Evolutionary conservation across 2,329 filamentous ascomycete species (phyloP), one percentile per base, ranked within the genome.

Genomic region (Neurospora sp.): DNA sequence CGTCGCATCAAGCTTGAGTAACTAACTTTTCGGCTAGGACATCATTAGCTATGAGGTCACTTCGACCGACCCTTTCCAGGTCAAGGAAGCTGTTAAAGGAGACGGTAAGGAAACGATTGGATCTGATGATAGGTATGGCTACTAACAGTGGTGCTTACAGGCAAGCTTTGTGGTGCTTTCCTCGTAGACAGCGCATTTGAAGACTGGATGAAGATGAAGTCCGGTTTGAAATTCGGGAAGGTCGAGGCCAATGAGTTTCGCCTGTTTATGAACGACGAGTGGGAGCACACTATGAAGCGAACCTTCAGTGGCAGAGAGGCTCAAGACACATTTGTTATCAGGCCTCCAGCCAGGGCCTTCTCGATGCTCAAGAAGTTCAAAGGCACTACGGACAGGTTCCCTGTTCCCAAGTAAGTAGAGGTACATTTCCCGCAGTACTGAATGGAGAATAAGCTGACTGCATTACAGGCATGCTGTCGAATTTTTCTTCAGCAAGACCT

Each of bases 121-220:
- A 19, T 46, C 41, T n/a, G 41, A 23, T 46, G n/a, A 10, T 46
- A n/a, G 41, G n/a, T 46, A 19, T 19, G n/a, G 4, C 8, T 19
- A 23, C 41, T 46, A 19, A 46, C 41, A 46, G 15, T 19, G 41
- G 8, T 46, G n/a, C 41, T 46, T 19, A 37, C 36, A 69, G 68
- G 68, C 10, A 69, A 67, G 23, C 68, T 69, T 19, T 66, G 62
- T 10, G 68, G 68, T 6, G 68, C 68, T 8, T 67, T 66, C 62
- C 41, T 46, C 37, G 68, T 69, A 12, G 68, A 69, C 19, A 66
- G 39, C 38, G 62, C 68, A 38, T 69, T 69, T 19, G 57, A 62
- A 12, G 62, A 39, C 15, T 66, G 66, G 37, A 33, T 69, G 11
- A 66, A 67, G 36, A 37, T 33, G 28, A 36, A 66, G 10, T 52